Conservation (phyloP, 2,329 filamentous ascomycete species). For the Paecilomyces sp. region DNA sequence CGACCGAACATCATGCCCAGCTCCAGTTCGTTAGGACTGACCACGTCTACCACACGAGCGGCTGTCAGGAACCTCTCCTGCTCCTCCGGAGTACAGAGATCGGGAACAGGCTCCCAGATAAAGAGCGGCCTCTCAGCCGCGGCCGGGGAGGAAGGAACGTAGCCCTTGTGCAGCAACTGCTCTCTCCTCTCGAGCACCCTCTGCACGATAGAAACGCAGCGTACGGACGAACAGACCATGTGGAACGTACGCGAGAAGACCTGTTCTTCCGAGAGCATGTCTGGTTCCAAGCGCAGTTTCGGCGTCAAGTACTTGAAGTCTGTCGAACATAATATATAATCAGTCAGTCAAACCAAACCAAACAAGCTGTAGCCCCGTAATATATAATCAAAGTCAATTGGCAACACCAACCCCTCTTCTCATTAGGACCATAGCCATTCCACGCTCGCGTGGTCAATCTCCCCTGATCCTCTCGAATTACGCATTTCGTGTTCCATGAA, state of each 20-base stretch:
- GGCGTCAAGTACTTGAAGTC: slow-evolving; percentile 84
- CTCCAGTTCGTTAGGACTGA: slow-evolving; percentile 81
- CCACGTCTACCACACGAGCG: slow-evolving; percentile 49
- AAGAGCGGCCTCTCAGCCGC: slow-evolving; percentile 59
- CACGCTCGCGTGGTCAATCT: slow-evolving; percentile 81
- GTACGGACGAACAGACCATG: slow-evolving; percentile 71
- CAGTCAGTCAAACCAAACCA: background rate
- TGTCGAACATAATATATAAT: slow-evolving; percentile 21
- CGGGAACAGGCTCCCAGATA: slow-evolving; percentile 93
- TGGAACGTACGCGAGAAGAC: slow-evolving; percentile 74
- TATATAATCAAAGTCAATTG: background rate
- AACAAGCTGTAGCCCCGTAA: background rate
- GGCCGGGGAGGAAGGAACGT: slow-evolving; percentile 19
- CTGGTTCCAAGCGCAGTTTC: slow-evolving; percentile 71
- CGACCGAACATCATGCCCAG: slow-evolving; percentile 76
- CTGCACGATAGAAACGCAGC: slow-evolving; percentile 68
- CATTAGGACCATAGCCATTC: slow-evolving; percentile 76
- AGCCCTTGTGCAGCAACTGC: slow-evolving; percentile 19
- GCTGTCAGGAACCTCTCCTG: slow-evolving; percentile 47
- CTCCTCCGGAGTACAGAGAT: slow-evolving; percentile 68
- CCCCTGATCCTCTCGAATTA: slow-evolving; percentile 58
- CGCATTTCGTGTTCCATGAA: slow-evolving; percentile 67
- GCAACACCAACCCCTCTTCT: slow-evolving; percentile 47
- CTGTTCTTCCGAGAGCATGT: slow-evolving; percentile 60
- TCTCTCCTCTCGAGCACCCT: slow-evolving; percentile 56